Base-by-base conservation (phyloP, 495 filamentous ascomycete species). In the Penicillium subrubescens region DNA sequence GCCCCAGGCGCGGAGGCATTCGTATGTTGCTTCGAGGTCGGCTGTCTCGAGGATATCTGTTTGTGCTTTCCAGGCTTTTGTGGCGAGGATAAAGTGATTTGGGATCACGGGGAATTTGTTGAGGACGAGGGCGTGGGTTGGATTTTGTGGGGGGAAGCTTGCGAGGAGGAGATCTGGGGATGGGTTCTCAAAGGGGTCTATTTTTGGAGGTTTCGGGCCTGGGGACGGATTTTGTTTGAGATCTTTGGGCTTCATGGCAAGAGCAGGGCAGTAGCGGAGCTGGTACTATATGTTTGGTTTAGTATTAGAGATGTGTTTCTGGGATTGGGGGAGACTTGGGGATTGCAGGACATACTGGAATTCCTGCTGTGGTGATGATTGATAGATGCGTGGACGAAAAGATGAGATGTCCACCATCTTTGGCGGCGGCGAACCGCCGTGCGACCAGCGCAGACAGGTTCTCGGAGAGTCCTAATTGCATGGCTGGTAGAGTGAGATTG, bases 81-180 rank as follows among this genome's bases (percentile, higher is more conserved):
- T 96, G 0, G 88, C 84, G 55, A 96, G 82, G 62, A 96, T 92
- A 76, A 91, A 92, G 73, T 96, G 92, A 55, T 91, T 83, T 0
- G 85, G 84, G 34, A 93, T 91, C 21, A 96, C 83, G 19, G 92
- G 90, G 70, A 87, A 96, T 72, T 93, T 94, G 78, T 94, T 94
- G 53, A 96, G 78, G 29, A 94, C 85, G 41, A 94, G 81, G 62
- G 82, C 75, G 74, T 94, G 90, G 8, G 79, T 78, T 12, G 84
- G 83, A 29, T 75, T 72, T n/a, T 69, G 67, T 0, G 77, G 74
- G 0, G 85, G 81, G 10, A 90, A 73, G 15, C 84, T 77, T 43
- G 85, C 78, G 61, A 94, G 75, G 60, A 92, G 79, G 27, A 96
- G 83, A 1, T 84, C 83, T 21, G 79, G 72, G 0, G 81, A 74